Evolutionary conservation across 805 yeast species (phyloP).

Genomic region (Saccharomycopsis sp.): DNA sequence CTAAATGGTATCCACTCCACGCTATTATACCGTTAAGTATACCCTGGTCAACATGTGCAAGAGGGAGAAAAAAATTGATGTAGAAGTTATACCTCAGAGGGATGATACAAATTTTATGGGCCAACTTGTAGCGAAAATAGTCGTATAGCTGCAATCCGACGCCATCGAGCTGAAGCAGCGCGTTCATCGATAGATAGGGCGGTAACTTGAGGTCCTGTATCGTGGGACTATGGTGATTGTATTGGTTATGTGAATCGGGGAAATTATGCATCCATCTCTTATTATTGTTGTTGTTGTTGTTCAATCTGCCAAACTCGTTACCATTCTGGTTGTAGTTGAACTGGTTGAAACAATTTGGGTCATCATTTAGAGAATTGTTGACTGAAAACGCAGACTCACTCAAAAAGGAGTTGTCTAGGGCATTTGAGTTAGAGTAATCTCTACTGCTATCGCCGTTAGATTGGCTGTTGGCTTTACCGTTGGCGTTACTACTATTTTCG

Average conservation of each 20-base stretch:
- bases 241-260: too few relatives aligned
- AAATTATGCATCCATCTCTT: background rate
- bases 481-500: background rate
- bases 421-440: background rate
- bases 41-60: conserved; percentile 44
- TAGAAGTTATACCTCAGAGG: conserved; percentile 47
- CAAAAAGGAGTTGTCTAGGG: background rate
- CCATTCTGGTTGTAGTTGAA: background rate
- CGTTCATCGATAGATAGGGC: background rate
- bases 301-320: background rate
- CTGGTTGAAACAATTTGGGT: too few relatives aligned
- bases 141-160: conserved; percentile 40
- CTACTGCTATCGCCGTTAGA: background rate
- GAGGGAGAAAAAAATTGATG: conserved; percentile 42
- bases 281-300: background rate
- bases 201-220: background rate
- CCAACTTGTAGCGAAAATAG: conserved; percentile 43
- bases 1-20: conserved; percentile 43
- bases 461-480: too few relatives aligned
- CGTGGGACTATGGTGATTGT: background rate
- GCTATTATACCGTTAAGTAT: conserved; percentile 48
- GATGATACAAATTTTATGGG: conserved; percentile 40
- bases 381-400: background rate
- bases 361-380: background rate
- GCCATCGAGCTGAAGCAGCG: conserved; percentile 31